Base-by-base conservation (phyloP, 768 basidiomycete species). In the Lactarius pseudohatsudake region DNA sequence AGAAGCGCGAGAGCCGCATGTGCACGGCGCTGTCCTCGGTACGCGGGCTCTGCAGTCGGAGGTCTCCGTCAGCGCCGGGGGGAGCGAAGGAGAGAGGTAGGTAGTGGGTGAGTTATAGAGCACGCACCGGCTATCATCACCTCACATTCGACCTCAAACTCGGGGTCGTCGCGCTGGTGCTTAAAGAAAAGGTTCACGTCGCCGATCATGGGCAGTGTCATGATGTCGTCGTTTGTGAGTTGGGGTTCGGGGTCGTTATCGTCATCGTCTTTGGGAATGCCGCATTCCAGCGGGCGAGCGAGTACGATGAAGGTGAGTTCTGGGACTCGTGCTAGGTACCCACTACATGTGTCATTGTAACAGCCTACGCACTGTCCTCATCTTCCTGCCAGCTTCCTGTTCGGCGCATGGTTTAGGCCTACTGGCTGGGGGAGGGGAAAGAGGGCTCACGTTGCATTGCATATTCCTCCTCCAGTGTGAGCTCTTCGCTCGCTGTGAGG, bases 151-250 rank as follows among this genome's bases (percentile, higher is more conserved):
- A 86, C 91, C 68, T 94, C 88, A 63, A 85, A 83, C 40, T 77
- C 77, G 11, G 69, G 70, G 22, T 72, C 70, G 11, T 65, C 72
- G 38, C 69, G 75, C 20, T 74, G 70, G 56, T 87, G 86, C 56
- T 89, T 89, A 53, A 96, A 77, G 75, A 97, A 97, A 32, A 97
- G 77, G 75, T 97, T 97, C 41, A 94, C 94, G 74, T 98, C 96
- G 38, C 96, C 96, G 22, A 96, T 79, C 94, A 96, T 95, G 11
- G 81, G 84, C 66, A 80, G 72, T 74, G 76, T 32, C 45, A 71
- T 79, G 76, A 71, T 65, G 69, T 64, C 79, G 74, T 58, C 73
- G 32, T 58, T 64, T 54, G 65, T 72, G 38, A 41, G 73, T 38
- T 18, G 50, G 43, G 30, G 3, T 2, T 26, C 59, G 54, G 67